phyloP scores from a whole-genome alignment of 2,329 filamentous ascomycete species.

The Pyrenochaeta sp. region DNA sequence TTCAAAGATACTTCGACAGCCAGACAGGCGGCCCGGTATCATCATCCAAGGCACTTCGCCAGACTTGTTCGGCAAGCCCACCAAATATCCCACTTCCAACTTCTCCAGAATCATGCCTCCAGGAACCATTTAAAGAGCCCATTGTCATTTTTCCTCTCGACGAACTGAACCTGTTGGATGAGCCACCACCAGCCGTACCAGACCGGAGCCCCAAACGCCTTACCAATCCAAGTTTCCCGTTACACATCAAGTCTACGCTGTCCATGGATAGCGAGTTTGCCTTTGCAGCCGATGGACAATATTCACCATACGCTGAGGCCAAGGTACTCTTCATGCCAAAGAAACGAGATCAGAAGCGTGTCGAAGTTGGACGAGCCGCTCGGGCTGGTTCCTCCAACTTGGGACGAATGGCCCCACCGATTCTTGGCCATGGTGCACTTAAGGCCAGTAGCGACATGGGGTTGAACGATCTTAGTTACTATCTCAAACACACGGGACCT shows the following conservation, averaged over 20 bases:
- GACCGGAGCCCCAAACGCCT: conserved; percentile 35
- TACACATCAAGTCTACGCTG: conserved; percentile 16
- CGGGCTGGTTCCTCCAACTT: conserved; percentile 26
- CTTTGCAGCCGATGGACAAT: conserved; percentile 30
- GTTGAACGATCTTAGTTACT: conserved; percentile 42
- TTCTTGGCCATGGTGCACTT: conserved; percentile 43
- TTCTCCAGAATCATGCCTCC: conserved; percentile 13
- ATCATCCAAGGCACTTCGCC: conserved; percentile 12
- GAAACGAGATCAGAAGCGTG: conserved; percentile 11
- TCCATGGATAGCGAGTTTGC: conserved; percentile 33
- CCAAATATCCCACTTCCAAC: conserved; percentile 17
- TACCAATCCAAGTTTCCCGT: conserved; percentile 23
- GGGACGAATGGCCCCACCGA: conserved; percentile 41
- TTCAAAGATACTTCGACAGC: conserved; percentile 42
- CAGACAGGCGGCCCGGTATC: conserved; percentile 25
- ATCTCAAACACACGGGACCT: conserved; percentile 43
- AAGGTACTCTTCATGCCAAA: conserved; percentile 17
- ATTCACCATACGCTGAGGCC: conserved; percentile 31
- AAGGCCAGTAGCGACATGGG: conserved; percentile 34
- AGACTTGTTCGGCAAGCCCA: conserved; percentile 19
- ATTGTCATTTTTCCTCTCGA: conserved; percentile 23
- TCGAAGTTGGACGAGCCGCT: conserved; percentile 20
- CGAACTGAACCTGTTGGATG: conserved; percentile 19
- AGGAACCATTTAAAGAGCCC: conserved; percentile 12
- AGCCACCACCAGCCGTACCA: conserved; percentile 29